Evolutionary conservation across 176 grass and related monocot species (phyloP).

Genomic region (Calamus simplicifolius): DNA sequence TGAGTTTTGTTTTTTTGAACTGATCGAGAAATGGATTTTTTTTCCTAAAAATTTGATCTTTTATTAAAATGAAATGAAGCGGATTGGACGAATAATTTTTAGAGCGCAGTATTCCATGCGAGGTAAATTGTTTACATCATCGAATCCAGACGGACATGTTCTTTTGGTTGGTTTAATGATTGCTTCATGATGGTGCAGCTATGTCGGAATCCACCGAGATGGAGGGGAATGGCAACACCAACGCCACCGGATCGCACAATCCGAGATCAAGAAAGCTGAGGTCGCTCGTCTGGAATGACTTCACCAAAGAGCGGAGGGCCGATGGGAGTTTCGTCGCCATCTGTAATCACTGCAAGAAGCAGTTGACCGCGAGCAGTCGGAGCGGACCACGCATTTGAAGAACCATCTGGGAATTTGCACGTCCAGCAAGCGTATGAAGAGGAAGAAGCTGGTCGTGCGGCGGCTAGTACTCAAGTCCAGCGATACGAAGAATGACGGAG

Average conservation of each 20-base stretch:
- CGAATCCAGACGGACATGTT: no score
- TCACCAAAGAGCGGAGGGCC: constrained; percentile 72
- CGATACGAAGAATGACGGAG: constrained; percentile 35
- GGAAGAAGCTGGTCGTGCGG: constrained; percentile 79
- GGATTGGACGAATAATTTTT: no score
- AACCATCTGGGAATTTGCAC: constrained; percentile 86
- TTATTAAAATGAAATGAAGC: no score
- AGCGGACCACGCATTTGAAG: constrained; percentile 83
- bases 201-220: no score
- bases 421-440: constrained; percentile 57
- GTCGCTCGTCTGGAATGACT: constrained; percentile 92
- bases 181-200: no score
- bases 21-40: no score
- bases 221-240: no score
- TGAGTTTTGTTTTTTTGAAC: no score
- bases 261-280: constrained; percentile 67
- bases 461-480: constrained; percentile 46
- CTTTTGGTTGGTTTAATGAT: no score
- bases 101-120: no score
- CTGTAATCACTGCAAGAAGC: constrained; percentile 99
- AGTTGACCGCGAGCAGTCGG: constrained; percentile 90
- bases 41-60: no score
- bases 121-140: no score
- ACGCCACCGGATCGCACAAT: constrained; percentile 28
- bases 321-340: constrained; percentile 81